Base-by-base conservation (phyloP, 305 asterid genomes). In the Caryopteris hybrid region DNA sequence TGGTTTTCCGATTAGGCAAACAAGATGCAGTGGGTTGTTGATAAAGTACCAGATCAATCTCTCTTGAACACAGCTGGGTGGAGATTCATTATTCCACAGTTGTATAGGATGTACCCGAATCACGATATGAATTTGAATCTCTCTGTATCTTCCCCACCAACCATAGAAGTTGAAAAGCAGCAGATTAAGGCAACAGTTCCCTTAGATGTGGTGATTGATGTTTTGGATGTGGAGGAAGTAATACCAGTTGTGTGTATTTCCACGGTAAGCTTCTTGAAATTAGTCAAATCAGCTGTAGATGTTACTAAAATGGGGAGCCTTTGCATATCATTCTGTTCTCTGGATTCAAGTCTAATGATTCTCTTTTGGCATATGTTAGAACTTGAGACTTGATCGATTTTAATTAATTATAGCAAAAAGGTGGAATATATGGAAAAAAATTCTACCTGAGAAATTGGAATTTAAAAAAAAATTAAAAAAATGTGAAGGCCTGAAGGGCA, bases 61-160 rank as follows among this genome's bases (percentile, higher is more conserved):
- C 81, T 89, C 74, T 45, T 95, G 84, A 95, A 91, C 88, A 95
- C 99, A 46, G 88, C 95, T 66, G 87, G 78, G 61, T 95, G 98
- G 96, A 88, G 88, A 67, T 89, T 77, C 74, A 72, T 91, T 53
- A 51, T 95, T 72, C 99, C 99, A 18, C 86, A 81, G 83, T 77
- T 95, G 79, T 95, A 95, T 88, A 89, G 75, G 76, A 74, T 52
- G 79, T 95, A 88, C 65, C 99, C 99, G 27, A 79, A 95, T 64
- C 79, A 70, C 45, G 85, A 85, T 64, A 81, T 95, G 90, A 80
- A 58, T 79, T 81, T 95, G 73, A 88, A 91, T 68, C 70, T 95
- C 80, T 74, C 95, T 47, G 85, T 80, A 61, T 74, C 70, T 62
- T 85, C 95, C 2, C 80, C 77, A 23, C 99, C 99, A 20, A 68